phyloP scores from a whole-genome alignment of 2,329 filamentous ascomycete genomes.

The Exophiala phaeomuriformis region DNA sequence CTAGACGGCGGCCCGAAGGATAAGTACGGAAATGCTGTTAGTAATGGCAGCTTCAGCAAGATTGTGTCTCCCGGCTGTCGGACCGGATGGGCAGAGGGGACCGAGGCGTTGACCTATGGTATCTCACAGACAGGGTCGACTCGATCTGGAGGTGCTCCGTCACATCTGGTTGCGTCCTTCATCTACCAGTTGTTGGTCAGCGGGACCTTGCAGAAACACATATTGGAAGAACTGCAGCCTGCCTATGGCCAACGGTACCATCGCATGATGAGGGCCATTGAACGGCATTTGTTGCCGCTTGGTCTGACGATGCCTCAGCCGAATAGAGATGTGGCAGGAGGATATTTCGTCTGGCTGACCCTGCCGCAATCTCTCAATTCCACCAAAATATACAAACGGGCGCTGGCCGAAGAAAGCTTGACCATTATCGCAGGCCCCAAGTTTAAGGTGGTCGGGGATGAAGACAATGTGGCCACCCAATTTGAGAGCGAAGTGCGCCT shows the following conservation, averaged over 20 bases:
- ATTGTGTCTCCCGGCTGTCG: constrained; percentile 72
- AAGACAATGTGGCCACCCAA: constrained; percentile 40
- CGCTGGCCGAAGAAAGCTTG: constrained; percentile 57
- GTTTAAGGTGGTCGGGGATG: constrained; percentile 60
- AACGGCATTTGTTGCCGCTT: constrained; percentile 53
- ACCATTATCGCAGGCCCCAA: constrained; percentile 61
- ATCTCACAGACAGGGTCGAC: constrained; percentile 54
- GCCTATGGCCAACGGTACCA: constrained; percentile 49
- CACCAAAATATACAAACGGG: constrained; percentile 50
- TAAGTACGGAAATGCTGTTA: constrained; percentile 70
- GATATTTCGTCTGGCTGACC: constrained; percentile 78
- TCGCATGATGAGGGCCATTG: constrained; percentile 53
- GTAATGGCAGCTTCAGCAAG: constrained; percentile 88
- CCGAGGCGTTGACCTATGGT: constrained; percentile 52
- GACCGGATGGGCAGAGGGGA: constrained; percentile 81
- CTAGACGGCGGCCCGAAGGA: constrained; percentile 54
- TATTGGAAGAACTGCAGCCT: constrained; percentile 48
- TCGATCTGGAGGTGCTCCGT: constrained; percentile 53
- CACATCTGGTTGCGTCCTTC: constrained; percentile 52
- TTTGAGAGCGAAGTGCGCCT: constrained; percentile 58
- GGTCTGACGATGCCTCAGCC: constrained; percentile 48
- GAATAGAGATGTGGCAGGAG: constrained; percentile 55
- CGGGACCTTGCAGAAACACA: constrained; percentile 47
- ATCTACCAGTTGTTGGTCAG: constrained; percentile 49
- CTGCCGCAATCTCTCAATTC: constrained; percentile 52